Evolutionary conservation across 2,329 filamentous ascomycete genomes (phyloP).

Genomic region (Fusarium multiceps): DNA sequence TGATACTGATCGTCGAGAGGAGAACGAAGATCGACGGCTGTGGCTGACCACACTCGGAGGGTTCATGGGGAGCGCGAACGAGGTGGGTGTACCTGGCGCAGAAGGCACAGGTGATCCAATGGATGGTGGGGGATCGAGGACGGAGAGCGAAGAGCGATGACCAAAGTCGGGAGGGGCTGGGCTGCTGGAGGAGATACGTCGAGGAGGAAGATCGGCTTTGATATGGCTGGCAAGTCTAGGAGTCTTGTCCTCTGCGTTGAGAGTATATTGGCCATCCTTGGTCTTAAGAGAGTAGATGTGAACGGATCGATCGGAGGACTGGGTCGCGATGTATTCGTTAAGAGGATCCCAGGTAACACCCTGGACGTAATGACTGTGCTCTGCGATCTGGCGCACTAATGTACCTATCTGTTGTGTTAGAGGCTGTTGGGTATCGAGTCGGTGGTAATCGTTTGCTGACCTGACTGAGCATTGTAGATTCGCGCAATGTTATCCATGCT

Average conservation of each 20-base stretch:
- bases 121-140: conserved; percentile 62
- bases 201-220: conserved; percentile 90
- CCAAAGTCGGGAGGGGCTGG: conserved; percentile 88
- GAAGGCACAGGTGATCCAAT: conserved; percentile 88
- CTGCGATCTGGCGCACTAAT: conserved; percentile 90
- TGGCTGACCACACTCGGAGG: conserved; percentile 89
- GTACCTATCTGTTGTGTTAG: conserved; percentile 54
- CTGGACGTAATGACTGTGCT: conserved; percentile 98
- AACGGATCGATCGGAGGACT: conserved; percentile 96
- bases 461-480: conserved; percentile 94
- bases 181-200: conserved; percentile 90
- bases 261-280: conserved; percentile 93
- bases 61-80: conserved; percentile 91
- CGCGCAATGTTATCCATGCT: conserved; percentile 99
- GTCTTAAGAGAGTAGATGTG: conserved; percentile 97
- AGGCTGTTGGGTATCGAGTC: not conserved
- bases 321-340: conserved; percentile 97
- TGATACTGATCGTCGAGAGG: conserved; percentile 86
- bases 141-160: conserved; percentile 72
- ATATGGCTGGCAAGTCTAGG: conserved; percentile 82
- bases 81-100: conserved; percentile 92
- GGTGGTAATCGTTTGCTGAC: conserved; percentile 59
- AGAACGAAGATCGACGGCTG: conserved; percentile 94
- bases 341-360: conserved; percentile 98
- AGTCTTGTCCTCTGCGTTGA: conserved; percentile 74